phyloP scores from a whole-genome alignment of 345 rosid genomes.

The Combretum micranthum region DNA sequence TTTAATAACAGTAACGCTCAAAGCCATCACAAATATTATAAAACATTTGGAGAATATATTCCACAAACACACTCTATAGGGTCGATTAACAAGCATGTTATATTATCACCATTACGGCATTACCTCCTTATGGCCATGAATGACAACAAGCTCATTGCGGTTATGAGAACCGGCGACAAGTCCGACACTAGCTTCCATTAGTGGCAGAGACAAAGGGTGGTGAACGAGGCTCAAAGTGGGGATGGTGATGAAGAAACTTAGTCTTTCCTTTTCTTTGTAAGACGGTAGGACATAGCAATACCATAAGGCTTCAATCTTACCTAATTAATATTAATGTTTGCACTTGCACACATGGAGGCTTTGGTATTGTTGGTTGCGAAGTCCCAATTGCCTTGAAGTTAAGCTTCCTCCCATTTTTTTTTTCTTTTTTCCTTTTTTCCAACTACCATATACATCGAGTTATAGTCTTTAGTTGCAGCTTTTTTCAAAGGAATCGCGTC shows the following conservation, averaged over 20 bases:
- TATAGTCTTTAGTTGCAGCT: conserved; percentile 3
- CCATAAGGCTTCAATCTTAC: conserved; percentile 21
- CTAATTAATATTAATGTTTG: conserved; percentile 23
- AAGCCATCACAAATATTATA: too few species aligned
- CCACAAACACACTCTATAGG: too few species aligned
- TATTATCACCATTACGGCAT: too few species aligned
- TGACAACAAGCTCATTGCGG: conserved; percentile 96
- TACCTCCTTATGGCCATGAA: conserved; percentile 97
- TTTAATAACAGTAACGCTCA: too few species aligned
- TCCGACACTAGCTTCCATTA: conserved; percentile 98
- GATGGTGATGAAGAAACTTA: neutral
- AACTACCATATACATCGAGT: conserved; percentile 17
- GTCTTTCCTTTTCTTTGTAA: conserved; percentile 10
- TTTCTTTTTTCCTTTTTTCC: too few species aligned
- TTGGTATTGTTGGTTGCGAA: conserved; percentile 56
- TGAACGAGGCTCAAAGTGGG: conserved; percentile 10
- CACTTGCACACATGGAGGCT: conserved; percentile 7
- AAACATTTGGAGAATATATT: too few species aligned
- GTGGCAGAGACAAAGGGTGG: conserved; percentile 5
- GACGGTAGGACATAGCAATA: conserved; percentile 1
- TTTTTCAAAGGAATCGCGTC: too few species aligned
- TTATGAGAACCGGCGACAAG: conserved; percentile 98
- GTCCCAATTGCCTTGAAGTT: conserved; percentile 95
- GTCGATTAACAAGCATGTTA: too few species aligned
- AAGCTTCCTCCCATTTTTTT: conserved; percentile 53